Conservation (phyloP, 179 eudicot species). For the Silene vulgaris region DNA sequence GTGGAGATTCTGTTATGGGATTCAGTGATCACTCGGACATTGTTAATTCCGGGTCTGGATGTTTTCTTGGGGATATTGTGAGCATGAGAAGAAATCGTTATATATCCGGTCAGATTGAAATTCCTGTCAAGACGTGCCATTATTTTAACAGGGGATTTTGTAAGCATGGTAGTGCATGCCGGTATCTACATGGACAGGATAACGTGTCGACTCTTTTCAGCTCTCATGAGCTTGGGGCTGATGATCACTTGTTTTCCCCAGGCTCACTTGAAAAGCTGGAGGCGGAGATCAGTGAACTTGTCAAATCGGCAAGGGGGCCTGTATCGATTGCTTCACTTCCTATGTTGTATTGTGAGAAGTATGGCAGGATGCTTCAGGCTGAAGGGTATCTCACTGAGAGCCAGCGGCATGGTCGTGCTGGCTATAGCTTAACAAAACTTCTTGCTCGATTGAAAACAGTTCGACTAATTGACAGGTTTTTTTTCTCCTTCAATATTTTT, state of each 20-base stretch:
- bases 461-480: slow-evolving; percentile 64
- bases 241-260: slow-evolving; percentile 46
- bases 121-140: slow-evolving; percentile 61
- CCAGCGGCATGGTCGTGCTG: slow-evolving; percentile 84
- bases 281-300: slow-evolving; percentile 56
- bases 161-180: slow-evolving; percentile 65
- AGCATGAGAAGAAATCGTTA: slow-evolving; percentile 37
- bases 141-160: slow-evolving; percentile 70
- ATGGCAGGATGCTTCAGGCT: slow-evolving; percentile 64
- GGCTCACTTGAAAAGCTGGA: slow-evolving; percentile 62
- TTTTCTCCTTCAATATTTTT: background rate
- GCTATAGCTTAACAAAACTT: slow-evolving; percentile 85
- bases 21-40: slow-evolving; percentile 45
- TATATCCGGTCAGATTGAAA: slow-evolving; percentile 41
- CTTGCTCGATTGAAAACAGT: slow-evolving; percentile 66
- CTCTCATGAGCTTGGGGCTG: slow-evolving; percentile 30
- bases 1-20: slow-evolving; percentile 35
- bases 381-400: slow-evolving; percentile 92
- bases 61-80: slow-evolving; percentile 29
- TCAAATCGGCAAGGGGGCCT: slow-evolving; percentile 62
- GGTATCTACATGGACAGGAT: slow-evolving; percentile 60
- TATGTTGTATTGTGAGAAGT: slow-evolving; percentile 63
- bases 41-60: slow-evolving; percentile 19
- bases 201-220: slow-evolving; percentile 32
- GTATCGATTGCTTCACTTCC: slow-evolving; percentile 88